These are phyloP conservation scores for Candida dajiaensis DNA, from an alignment of 805 yeast genomes.

Conservation along the genomic window DNA sequence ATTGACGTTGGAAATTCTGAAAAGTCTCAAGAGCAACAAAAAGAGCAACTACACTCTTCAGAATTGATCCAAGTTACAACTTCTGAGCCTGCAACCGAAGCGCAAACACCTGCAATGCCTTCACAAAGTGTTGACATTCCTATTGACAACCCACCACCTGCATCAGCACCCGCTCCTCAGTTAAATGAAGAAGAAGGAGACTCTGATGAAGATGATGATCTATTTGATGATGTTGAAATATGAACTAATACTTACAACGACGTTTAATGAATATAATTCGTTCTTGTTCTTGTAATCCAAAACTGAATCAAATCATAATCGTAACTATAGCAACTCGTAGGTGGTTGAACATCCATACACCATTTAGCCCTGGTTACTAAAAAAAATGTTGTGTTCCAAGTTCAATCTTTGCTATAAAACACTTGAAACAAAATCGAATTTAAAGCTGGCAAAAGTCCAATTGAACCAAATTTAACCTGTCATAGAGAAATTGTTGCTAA, in stretches of 20 bases:
- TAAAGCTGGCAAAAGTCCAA: background rate
- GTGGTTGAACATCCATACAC: slow-evolving; percentile 2
- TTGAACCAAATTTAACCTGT: background rate
- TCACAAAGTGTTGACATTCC: background rate
- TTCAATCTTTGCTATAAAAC: background rate
- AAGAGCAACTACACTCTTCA: background rate
- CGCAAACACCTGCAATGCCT: background rate
- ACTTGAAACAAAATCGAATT: background rate
- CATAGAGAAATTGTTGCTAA: background rate
- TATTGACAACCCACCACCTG: background rate
- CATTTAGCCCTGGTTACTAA: too few species aligned
- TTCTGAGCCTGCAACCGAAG: background rate
- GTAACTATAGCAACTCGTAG: background rate
- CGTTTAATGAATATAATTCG: background rate
- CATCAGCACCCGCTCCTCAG: background rate
- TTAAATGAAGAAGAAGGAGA: background rate
- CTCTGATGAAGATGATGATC: background rate
- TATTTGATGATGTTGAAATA: background rate
- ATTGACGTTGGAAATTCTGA: background rate
- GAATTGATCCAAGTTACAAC: background rate
- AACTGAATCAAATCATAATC: background rate
- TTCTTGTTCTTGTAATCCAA: too few species aligned
- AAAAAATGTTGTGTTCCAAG: background rate
- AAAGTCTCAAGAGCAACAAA: background rate
- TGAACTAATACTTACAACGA: background rate